Conservation (phyloP, 805 yeast species). For the Ogataea minuta region DNA sequence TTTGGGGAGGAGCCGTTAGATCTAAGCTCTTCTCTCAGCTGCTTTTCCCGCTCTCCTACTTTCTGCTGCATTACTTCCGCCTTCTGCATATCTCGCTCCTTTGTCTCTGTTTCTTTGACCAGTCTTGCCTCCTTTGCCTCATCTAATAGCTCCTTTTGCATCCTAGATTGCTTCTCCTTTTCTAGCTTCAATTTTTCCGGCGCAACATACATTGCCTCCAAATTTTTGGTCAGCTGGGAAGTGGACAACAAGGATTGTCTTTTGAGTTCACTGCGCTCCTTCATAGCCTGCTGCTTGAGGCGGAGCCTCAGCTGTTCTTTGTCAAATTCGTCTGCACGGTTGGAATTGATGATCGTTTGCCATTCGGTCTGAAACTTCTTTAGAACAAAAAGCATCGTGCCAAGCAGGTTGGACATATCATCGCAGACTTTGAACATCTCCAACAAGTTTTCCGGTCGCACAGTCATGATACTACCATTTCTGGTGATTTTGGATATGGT, state of each 20-base stretch:
- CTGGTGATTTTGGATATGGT: constrained; percentile 46
- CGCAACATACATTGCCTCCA: constrained; percentile 26
- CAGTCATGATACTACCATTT: constrained; percentile 37
- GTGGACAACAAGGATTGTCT: constrained; percentile 9
- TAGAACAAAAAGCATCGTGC: constrained; percentile 31
- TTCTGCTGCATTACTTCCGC: constrained; percentile 16
- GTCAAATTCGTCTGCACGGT: constrained; percentile 43
- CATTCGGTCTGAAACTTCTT: constrained; percentile 41
- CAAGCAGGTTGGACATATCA: constrained; percentile 38
- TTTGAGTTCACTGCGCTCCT: constrained; percentile 21
- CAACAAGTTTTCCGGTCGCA: constrained; percentile 35
- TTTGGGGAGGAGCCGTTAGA: constrained; percentile 16
- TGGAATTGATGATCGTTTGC: constrained; percentile 31
- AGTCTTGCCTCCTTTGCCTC: constrained; percentile 27
- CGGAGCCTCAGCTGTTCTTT: constrained; percentile 30
- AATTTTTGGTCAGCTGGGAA: constrained; percentile 13
- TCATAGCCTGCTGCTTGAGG: constrained; percentile 22
- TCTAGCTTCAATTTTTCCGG: constrained; percentile 27
- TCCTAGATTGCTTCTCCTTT: constrained; percentile 26
- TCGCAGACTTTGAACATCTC: constrained; percentile 42
- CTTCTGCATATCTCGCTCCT: constrained; percentile 16
- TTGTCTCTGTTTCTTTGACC: constrained; percentile 21
- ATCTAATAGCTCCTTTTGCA: constrained; percentile 24
- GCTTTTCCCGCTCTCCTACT: constrained; percentile 24
- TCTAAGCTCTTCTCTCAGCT: constrained; percentile 21